These are phyloP conservation scores for Amphibolis antarctica DNA, from an alignment of 106 monocot genomes.

Conservation along the genomic window DNA sequence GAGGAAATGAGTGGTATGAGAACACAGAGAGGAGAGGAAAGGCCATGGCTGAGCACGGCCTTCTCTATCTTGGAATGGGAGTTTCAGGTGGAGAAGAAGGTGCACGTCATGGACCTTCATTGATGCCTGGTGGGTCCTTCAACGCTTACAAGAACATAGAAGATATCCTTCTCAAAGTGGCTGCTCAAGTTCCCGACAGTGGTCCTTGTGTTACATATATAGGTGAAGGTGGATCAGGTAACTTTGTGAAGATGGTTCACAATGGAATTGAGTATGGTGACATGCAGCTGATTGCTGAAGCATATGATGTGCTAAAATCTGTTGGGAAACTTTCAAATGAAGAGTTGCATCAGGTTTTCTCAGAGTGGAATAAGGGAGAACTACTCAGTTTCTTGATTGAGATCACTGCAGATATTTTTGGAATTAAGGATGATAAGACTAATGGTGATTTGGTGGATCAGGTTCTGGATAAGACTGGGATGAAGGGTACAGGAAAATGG, in stretches of 20 bases:
- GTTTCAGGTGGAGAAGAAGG: conserved; percentile 27
- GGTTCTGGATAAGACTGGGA: conserved; percentile 22
- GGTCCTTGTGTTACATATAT: conserved; percentile 22
- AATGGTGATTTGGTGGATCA: conserved; percentile 21
- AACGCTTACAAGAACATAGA: conserved; percentile 14
- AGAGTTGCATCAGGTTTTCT: conserved; percentile 15
- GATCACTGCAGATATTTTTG: conserved; percentile 24
- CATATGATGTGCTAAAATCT: conserved; percentile 16
- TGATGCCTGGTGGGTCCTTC: conserved; percentile 21
- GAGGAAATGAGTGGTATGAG: conserved; percentile 28
- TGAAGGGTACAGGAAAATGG: conserved; percentile 29
- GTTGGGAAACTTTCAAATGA: conserved; percentile 10
- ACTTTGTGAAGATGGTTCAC: conserved; percentile 27
- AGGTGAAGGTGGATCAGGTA: conserved; percentile 15
- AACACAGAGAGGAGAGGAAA: conserved; percentile 22
- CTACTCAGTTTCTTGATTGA: conserved; percentile 21
- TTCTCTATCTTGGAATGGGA: conserved; percentile 26
- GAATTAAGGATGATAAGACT: conserved; percentile 18
- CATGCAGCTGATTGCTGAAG: conserved; percentile 24
- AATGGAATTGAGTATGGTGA: conserved; percentile 28
- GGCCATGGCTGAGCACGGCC: conserved; percentile 5
- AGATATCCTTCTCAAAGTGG: conserved; percentile 16
- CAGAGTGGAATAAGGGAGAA: conserved; percentile 21
- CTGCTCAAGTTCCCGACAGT: conserved; percentile 19
- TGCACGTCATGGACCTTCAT: conserved; percentile 14